Percentiles rank a stretch among this genome's conserved stretches.
These are phyloP conservation scores for Chloris gayana DNA, from an alignment of 176 grass and related monocot species.

Conservation along the genomic window DNA sequence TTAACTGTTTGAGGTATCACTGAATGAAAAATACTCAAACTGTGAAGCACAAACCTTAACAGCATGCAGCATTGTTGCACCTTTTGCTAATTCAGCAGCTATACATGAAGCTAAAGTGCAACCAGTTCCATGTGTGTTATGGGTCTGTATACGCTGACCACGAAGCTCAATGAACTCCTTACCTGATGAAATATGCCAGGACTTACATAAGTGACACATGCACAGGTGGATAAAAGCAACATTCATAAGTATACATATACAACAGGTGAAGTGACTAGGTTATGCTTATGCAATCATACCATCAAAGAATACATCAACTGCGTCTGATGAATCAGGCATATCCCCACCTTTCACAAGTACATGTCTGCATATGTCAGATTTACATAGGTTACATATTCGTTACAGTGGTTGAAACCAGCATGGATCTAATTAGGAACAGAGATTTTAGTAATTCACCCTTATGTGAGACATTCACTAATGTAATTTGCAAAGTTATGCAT, in stretches of 20 bases:
- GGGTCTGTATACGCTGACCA: slow-evolving; percentile 68
- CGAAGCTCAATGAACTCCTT: slow-evolving; percentile 76
- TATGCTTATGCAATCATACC: slow-evolving; percentile 47
- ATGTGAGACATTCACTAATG: slow-evolving; percentile 13
- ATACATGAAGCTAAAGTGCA: slow-evolving; percentile 97
- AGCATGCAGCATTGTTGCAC: slow-evolving; percentile 72
- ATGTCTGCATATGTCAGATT: slow-evolving; percentile 61
- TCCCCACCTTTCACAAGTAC: slow-evolving; percentile 96
- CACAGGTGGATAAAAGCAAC: background rate
- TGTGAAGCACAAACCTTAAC: slow-evolving; percentile 53
- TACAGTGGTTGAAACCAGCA: background rate
- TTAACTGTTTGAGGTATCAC: background rate
- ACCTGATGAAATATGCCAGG: slow-evolving; percentile 49
- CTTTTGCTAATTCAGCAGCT: slow-evolving; percentile 91
- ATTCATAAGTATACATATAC: background rate
- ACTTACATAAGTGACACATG: slow-evolving; percentile 1
- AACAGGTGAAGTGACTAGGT: background rate
- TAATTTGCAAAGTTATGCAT: background rate
- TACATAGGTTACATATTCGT: background rate
- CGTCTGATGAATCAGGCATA: slow-evolving; percentile 58
- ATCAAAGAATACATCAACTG: slow-evolving; percentile 86
- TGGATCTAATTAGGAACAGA: background rate
- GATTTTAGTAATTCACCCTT: slow-evolving; percentile 4
- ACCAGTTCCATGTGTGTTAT: slow-evolving; percentile 91
- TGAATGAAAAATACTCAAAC: background rate